Conservation (phyloP, 2,329 filamentous ascomycete genomes). For the Apiospora malaysiana region DNA sequence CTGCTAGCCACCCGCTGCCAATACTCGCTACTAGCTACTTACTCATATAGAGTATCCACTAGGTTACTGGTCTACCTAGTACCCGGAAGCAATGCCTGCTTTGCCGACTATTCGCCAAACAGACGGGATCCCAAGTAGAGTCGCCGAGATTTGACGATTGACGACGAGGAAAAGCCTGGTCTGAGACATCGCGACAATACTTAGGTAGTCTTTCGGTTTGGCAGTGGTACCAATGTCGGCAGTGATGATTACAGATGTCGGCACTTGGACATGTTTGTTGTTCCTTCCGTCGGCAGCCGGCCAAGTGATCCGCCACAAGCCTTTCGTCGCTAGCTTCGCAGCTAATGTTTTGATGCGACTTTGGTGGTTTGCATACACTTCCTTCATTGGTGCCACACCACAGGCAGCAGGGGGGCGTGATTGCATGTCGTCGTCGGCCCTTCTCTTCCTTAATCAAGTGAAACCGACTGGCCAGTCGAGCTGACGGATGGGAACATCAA, state of each 20-base stretch:
- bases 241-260: background rate
- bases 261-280: background rate
- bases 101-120: background rate
- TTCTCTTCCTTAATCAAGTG: background rate
- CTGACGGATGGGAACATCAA: background rate
- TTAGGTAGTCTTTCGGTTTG: too few relatives aligned
- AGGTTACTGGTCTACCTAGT: background rate
- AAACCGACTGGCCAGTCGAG: background rate
- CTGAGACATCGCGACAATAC: background rate
- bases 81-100: background rate
- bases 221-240: background rate
- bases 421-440: background rate
- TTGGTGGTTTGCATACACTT: background rate
- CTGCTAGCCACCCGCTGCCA: background rate
- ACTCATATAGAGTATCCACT: background rate
- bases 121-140: background rate
- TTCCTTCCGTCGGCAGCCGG: background rate
- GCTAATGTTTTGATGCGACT: constrained; percentile 1
- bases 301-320: background rate
- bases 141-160: background rate
- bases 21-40: background rate
- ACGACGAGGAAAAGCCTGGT: too few relatives aligned
- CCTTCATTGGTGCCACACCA: background rate
- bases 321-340: background rate
- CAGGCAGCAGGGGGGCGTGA: background rate